Evolutionary conservation across 768 basidiomycete species (phyloP).

Genomic region (Amanita fuliginea): DNA sequence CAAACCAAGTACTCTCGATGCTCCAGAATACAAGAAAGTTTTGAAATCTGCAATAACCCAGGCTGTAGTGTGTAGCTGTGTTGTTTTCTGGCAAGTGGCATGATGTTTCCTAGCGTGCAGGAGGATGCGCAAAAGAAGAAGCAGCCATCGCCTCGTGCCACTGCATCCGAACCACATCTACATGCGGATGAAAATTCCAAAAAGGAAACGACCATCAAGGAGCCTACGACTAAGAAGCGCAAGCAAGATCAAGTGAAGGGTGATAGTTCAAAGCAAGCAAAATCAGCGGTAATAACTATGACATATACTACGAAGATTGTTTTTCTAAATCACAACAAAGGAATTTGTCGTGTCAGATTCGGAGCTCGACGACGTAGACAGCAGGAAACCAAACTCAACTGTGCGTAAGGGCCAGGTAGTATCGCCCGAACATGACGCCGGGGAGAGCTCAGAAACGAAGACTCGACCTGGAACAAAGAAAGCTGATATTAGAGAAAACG

Average conservation of each 20-base stretch:
- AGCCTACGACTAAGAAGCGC: not conserved
- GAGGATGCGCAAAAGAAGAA: constrained; percentile 4
- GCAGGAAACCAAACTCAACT: not conserved
- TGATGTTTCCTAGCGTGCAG: constrained; percentile 8
- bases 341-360: constrained; percentile 1
- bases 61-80: constrained; percentile 21
- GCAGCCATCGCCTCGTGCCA: not conserved
- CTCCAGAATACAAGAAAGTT: constrained; percentile 29
- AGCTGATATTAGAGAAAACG: not conserved
- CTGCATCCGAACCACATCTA: not conserved
- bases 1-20: constrained; percentile 31
- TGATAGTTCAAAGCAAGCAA: constrained; percentile 8
- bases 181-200: not conserved
- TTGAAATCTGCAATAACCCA: constrained; percentile 33
- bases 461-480: not conserved
- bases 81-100: not conserved
- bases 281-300: constrained; percentile 1
- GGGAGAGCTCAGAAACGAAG: not conserved
- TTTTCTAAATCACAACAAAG: not conserved
- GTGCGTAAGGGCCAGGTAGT: not conserved
- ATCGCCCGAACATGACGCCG: not conserved
- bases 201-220: not conserved
- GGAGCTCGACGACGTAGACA: not conserved
- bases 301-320: not conserved
- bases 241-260: constrained; percentile 9